Conservation (phyloP, 1,139 yeast genomes). For the Spathaspora sp. region DNA sequence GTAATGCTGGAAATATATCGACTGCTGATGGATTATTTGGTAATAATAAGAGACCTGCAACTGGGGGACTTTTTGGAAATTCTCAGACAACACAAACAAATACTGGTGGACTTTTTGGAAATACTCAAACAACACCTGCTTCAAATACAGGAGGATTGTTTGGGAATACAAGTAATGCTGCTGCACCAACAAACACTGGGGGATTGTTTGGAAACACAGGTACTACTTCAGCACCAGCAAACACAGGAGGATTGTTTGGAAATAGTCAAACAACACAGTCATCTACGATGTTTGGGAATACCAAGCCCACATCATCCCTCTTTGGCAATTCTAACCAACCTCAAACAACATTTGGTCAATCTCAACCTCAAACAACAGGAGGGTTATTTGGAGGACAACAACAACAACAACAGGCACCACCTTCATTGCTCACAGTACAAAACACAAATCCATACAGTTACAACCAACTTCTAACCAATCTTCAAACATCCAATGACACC, state of each 20-base stretch:
- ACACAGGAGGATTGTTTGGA: constrained; percentile 31
- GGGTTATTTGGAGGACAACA: constrained; percentile 11
- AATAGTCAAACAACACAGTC: constrained; percentile 10
- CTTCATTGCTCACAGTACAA: constrained; percentile 8
- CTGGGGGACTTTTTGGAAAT: constrained; percentile 24
- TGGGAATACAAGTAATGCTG: constrained; percentile 13
- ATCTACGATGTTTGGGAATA: constrained; percentile 4
- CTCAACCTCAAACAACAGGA: not conserved
- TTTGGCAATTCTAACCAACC: constrained; percentile 18
- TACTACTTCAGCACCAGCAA: constrained; percentile 7
- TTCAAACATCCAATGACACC: constrained; percentile 10
- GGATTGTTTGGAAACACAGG: constrained; percentile 18
- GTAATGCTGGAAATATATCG: constrained; percentile 8
- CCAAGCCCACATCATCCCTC: constrained; percentile 16
- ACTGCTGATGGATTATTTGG: constrained; percentile 19
- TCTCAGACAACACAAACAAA: constrained; percentile 8
- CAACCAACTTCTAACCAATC: constrained; percentile 20
- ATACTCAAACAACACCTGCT: constrained; percentile 4
- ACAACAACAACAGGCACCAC: constrained; percentile 6
- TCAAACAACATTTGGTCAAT: constrained; percentile 4
- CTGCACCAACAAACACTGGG: constrained; percentile 11
- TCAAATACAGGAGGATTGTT: constrained; percentile 16
- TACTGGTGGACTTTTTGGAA: constrained; percentile 20
- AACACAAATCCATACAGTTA: constrained; percentile 27
- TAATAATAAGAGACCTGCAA: constrained; percentile 10